Evolutionary conservation across 495 filamentous ascomycete genomes (phyloP), one percentile per base, ranked within the genome.

Genomic region (Neurospora sp.): DNA sequence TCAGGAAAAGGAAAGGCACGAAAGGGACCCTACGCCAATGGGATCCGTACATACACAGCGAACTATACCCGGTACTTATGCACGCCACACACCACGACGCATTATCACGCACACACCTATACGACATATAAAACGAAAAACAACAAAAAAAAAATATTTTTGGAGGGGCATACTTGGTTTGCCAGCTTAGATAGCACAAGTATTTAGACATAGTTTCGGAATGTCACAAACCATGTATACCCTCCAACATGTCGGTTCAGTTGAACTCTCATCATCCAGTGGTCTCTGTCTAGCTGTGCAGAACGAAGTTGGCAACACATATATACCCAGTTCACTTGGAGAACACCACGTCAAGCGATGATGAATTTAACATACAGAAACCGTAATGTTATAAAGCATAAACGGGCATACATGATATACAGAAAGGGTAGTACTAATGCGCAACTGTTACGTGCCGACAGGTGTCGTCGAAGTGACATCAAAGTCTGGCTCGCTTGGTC

Each of bases 121-220:
- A 20, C 44, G 4, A 72, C 44, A 69, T 23, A 72, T 48, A 48
- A 71, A 72, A 38, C 42, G 23, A 59, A 72, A 71, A 71, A 73
- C 40, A 74, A 75, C 48, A 39, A 75, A 48, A 73, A 31, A 75
- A 75, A 69, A 71, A 70, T 44, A 38, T 76, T 75, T 54, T 77
- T 76, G 76, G 71, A 70, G 72, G 46, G 70, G 38, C 70, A 73
- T 74, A 71, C 72, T 54, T 78, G 71, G 69, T 69, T 71, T 77
- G 69, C 72, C 73, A 73, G 54, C 54, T 62, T 31, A 71, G 41
- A 72, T 70, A 71, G 72, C 38, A 46, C 71, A 73, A 71, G 10
- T 62, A 40, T 23, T 59, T 41, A 70, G 72, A 76, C 77, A 76
- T 79, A 78, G 77, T 73, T 73, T 75, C 72, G 71, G 37, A 72